A percentile compares a stretch with the other conserved stretches of the same genome.
Evolutionary conservation across 1,284 basidiomycete genomes (phyloP).

Genomic region (Takashimella tepidaria): DNA sequence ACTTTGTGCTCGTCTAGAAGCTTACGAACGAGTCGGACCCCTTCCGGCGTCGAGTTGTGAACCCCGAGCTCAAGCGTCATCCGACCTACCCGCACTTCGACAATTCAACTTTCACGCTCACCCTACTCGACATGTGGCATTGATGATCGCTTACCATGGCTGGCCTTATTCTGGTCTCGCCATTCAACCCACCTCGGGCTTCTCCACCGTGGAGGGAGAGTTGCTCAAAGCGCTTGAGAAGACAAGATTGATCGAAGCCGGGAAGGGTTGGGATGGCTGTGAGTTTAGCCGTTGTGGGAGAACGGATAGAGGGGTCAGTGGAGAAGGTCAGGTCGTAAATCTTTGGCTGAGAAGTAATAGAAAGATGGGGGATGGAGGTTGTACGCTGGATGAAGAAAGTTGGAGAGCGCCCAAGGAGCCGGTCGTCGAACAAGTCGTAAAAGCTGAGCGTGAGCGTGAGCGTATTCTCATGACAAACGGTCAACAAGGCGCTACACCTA

Average conservation of each 20-base stretch:
- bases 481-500: neutral
- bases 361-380: constrained; percentile 27
- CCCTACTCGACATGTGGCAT: constrained; percentile 77
- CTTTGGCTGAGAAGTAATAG: constrained; percentile 72
- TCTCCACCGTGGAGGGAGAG: constrained; percentile 87
- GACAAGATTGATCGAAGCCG: constrained; percentile 67
- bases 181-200: constrained; percentile 57
- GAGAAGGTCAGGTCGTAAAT: constrained; percentile 88
- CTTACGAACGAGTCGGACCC: constrained; percentile 50
- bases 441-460: constrained; percentile 1
- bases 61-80: neutral
- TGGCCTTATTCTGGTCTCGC: constrained; percentile 89
- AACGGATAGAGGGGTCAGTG: constrained; percentile 92
- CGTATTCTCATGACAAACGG: neutral
- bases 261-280: constrained; percentile 72
- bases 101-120: constrained; percentile 59
- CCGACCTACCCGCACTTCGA: neutral
- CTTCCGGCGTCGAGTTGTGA: neutral
- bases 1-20: constrained; percentile 58
- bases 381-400: constrained; percentile 20
- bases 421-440: neutral
- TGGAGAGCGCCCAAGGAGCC: constrained; percentile 14
- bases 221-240: constrained; percentile 76
- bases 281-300: constrained; percentile 88
- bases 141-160: constrained; percentile 89